Percentiles rank a stretch among this genome's conserved stretches.
These are phyloP conservation scores for Trichoderma brevicompactum DNA, from an alignment of 2,329 filamentous ascomycete genomes.

Conservation along the genomic window DNA sequence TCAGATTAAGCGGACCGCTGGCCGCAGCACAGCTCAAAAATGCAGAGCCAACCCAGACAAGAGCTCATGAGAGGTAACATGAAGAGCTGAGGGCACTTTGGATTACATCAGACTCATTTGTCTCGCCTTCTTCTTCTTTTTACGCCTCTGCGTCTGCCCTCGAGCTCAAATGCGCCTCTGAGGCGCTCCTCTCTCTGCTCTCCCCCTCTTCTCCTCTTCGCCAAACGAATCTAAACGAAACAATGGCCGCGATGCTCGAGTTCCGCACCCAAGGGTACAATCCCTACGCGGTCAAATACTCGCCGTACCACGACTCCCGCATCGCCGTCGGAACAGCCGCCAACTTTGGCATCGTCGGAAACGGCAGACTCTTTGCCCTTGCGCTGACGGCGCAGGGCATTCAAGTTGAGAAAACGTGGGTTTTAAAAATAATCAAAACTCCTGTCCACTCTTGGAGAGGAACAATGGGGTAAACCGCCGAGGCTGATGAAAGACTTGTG, in stretches of 20 bases:
- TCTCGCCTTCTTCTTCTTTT: neutral
- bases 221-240: constrained; percentile 15
- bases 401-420: constrained; percentile 78
- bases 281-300: constrained; percentile 97
- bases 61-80: neutral
- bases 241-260: constrained; percentile 77
- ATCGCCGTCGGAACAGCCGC: constrained; percentile 88
- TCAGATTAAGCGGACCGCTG: constrained; percentile 27
- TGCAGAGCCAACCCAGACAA: constrained; percentile 7
- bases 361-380: constrained; percentile 85
- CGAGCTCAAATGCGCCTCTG: constrained; percentile 33
- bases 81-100: neutral
- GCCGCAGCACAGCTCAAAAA: neutral
- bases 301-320: constrained; percentile 94
- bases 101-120: neutral
- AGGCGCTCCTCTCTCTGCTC: constrained; percentile 19
- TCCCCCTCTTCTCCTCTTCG: neutral
- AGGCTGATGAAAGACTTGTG: neutral
- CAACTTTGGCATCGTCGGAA: constrained; percentile 96
- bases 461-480: too few species aligned
- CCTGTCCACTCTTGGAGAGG: neutral
- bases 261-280: constrained; percentile 94
- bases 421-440: neutral
- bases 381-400: constrained; percentile 83
- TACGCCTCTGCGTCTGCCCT: neutral